phyloP scores from a whole-genome alignment of 176 grass and related monocot species.

The Saccharum officinarum region DNA sequence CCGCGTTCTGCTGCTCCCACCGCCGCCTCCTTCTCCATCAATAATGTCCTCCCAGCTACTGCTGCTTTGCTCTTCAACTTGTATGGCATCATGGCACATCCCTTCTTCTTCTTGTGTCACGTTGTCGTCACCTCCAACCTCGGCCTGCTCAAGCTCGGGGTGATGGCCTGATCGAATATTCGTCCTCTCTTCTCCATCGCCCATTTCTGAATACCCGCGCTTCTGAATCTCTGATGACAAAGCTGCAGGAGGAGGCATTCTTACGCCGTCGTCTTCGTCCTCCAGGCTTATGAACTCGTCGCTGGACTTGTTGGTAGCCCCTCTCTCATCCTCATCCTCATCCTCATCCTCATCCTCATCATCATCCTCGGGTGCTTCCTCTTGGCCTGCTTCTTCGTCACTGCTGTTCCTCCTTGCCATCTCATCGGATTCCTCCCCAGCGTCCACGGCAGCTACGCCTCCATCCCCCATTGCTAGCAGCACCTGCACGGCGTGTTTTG shows the following conservation, averaged over 20 bases:
- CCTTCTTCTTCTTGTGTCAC: not conserved
- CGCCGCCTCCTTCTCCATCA: not conserved
- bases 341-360: not conserved
- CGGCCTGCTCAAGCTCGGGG: not conserved
- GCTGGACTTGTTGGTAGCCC: not conserved
- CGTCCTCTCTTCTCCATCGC: not conserved
- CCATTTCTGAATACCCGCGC: not conserved
- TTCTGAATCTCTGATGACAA: not conserved
- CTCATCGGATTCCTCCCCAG: not conserved
- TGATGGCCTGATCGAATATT: not conserved
- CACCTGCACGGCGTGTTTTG: conserved; percentile 38
- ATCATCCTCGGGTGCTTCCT: not conserved
- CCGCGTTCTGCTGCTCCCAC: not conserved
- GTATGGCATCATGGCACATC: not conserved
- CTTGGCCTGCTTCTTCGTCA: not conserved
- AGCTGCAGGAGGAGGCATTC: not conserved
- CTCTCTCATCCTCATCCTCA: too few species aligned
- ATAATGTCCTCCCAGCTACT: not conserved
- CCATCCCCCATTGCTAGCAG: not conserved
- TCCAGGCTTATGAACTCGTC: conserved; percentile 44
- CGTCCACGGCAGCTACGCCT: not conserved
- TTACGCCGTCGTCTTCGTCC: not conserved
- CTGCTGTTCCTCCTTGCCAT: not conserved
- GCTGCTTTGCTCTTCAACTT: not conserved
- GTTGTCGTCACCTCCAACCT: not conserved